These are phyloP conservation scores for Colletotrichum liaoningense DNA, from an alignment of 2,329 filamentous ascomycete genomes.

Conservation along the genomic window DNA sequence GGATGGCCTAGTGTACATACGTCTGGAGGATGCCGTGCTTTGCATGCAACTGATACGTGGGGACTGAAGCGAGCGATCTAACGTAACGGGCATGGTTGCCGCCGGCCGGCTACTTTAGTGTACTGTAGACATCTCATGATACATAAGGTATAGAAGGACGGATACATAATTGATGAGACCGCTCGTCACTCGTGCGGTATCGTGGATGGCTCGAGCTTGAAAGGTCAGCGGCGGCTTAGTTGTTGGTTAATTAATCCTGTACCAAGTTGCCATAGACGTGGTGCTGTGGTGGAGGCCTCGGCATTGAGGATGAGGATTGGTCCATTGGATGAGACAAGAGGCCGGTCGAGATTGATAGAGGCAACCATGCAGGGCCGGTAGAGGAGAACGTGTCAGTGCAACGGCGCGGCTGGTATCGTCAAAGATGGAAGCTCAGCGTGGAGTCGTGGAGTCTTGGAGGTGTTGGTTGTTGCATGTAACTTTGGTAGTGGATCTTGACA, in stretches of 20 bases:
- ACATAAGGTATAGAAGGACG: not conserved
- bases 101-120: not conserved
- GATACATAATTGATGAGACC: constrained; percentile 1
- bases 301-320: not conserved
- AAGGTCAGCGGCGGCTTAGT: not conserved
- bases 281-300: constrained; percentile 7
- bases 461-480: constrained; percentile 32
- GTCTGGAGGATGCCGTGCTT: constrained; percentile 5
- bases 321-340: not conserved
- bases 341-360: not conserved
- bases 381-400: not conserved
- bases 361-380: not conserved
- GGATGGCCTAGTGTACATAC: no score
- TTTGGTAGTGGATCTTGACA: constrained; percentile 15
- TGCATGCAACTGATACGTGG: constrained; percentile 30
- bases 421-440: not conserved
- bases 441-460: not conserved
- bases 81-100: constrained; percentile 25
- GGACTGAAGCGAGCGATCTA: constrained; percentile 20
- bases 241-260: not conserved
- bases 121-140: not conserved
- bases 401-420: not conserved
- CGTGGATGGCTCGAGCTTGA: not conserved
- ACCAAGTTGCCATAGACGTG: not conserved
- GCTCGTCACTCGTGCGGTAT: constrained; percentile 13